Percentiles rank a stretch among this genome's conserved stretches.
Conservation (phyloP, 371 early-diverging fungal genomes). For the Mucor piriformis region DNA sequence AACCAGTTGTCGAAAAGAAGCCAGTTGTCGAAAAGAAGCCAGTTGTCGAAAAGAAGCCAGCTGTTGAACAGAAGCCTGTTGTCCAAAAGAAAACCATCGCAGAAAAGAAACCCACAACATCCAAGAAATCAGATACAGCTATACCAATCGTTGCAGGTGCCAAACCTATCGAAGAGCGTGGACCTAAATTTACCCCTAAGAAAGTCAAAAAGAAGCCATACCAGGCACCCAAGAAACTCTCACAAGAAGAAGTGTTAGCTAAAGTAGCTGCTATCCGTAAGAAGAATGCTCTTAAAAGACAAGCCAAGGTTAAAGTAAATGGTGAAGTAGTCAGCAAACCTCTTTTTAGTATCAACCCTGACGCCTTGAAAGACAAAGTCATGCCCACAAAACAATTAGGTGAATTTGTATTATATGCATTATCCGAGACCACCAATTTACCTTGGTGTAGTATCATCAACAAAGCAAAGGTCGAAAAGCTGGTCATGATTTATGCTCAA, state of each 20-base stretch:
- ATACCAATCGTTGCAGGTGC: background rate
- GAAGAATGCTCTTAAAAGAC: conserved; percentile 28
- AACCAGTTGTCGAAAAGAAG: background rate
- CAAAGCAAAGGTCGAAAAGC: conserved; percentile 25
- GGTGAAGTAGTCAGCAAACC: conserved; percentile 26
- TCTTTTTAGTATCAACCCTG: conserved; percentile 24
- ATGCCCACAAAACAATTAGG: conserved; percentile 34
- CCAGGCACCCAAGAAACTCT: conserved; percentile 2
- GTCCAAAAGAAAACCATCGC: background rate
- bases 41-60: background rate
- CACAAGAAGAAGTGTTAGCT: conserved; percentile 19
- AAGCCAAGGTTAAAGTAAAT: conserved; percentile 10
- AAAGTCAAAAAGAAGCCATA: conserved; percentile 13
- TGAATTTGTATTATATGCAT: conserved; percentile 37
- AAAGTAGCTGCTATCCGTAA: conserved; percentile 26
- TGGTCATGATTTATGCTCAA: conserved; percentile 39
- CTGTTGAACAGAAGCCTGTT: background rate
- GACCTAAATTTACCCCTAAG: conserved; percentile 6
- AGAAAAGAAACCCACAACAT: background rate
- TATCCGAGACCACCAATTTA: conserved; percentile 35
- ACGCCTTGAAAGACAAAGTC: conserved; percentile 7
- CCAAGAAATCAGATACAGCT: background rate
- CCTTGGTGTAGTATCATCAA: conserved; percentile 34
- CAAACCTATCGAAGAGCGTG: background rate
- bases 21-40: background rate